A percentile compares a stretch with the other conserved stretches of the same genome.
These are phyloP conservation scores for Sporobolus alterniflorus DNA, from an alignment of 202 grass and related monocot genomes.

Conservation along the genomic window DNA sequence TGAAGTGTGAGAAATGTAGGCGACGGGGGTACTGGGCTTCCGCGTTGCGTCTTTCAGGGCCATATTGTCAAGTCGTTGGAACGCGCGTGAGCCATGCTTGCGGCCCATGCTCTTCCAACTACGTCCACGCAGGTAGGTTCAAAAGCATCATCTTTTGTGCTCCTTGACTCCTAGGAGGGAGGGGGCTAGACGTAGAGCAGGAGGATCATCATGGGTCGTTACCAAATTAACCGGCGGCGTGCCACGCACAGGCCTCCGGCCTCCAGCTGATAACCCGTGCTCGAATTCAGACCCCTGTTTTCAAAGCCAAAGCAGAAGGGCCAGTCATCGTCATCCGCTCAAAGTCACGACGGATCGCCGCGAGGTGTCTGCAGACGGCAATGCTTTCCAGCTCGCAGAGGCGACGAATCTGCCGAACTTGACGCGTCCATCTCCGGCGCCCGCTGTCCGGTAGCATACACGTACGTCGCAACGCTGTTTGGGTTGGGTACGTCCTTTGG, in stretches of 20 bases:
- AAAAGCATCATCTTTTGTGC: not conserved
- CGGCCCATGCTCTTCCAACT: not conserved
- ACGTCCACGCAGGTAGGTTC: not conserved
- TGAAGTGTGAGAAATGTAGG: too few relatives aligned
- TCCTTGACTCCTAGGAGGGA: not conserved
- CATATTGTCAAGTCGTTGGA: not conserved
- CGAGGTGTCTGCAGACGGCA: too few relatives aligned
- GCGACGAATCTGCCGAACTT: too few relatives aligned
- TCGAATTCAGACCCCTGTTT: not conserved
- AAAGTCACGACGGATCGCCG: too few relatives aligned
- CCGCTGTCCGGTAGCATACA: too few relatives aligned
- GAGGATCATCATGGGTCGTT: not conserved
- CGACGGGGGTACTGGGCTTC: too few relatives aligned
- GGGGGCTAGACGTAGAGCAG: not conserved
- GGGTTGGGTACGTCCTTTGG: too few relatives aligned
- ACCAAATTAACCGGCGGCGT: conserved; percentile 1
- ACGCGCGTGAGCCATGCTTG: not conserved
- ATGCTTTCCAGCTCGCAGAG: too few relatives aligned
- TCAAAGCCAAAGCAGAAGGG: not conserved
- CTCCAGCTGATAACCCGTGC: not conserved
- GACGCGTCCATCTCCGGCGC: too few relatives aligned
- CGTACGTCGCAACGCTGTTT: too few relatives aligned
- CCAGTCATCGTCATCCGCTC: too few relatives aligned
- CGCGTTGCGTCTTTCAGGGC: not conserved
- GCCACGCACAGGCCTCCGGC: not conserved